Evolutionary conservation across 2,329 filamentous ascomycete genomes (phyloP), one percentile per base, ranked within the genome.

Genomic region (Blumeria graminis): DNA sequence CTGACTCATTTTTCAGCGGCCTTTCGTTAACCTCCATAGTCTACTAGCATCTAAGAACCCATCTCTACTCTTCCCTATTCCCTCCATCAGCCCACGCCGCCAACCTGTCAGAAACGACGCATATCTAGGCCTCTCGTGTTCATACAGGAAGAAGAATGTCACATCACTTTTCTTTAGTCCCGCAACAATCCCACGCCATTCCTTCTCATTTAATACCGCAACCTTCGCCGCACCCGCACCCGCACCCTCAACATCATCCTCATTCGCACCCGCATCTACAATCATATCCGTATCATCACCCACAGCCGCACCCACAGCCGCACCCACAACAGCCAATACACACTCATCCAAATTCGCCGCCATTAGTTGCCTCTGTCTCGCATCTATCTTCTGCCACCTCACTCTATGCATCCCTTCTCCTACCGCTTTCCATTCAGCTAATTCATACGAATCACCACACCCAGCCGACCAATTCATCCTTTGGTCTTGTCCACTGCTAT

Each of bases 341-440:
- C 10, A 10, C 10, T 50, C 45, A 28, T 28, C 22, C 22, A 28
- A 28, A 28, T 28, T 14, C 46, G 14, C 56, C 60, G 41, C 75
- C 77, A 53, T 72, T 72, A 60, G 65, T 80, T 61, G 22, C 22
- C 22, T 72, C 78, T 65, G 87, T 94, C 65, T 81, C 80, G 59
- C 81, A 89, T 68, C 78, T 94, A 56, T 78, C 86, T 56, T 79
- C 81, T 38, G 84, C 87, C 3, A 80, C 83, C 54, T 92, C 86
- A 7, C 94, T 93, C 72, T 94, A 87, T 69, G 77, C 88, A 22
- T 77, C 84, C 60, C 75, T 87, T 61, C 75, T 86, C 7, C 85
- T 90, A 62, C 83, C 86, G 3, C 74, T 94, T 22, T 84, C 84
- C 4, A 56, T 56, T 48, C 14, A 48, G 10, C 32, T 48, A n/a